Percentiles rank a stretch among this genome's conserved stretches.
phyloP scores from a whole-genome alignment of 2,329 filamentous ascomycete genomes.

The Bipolaris victoriae region DNA sequence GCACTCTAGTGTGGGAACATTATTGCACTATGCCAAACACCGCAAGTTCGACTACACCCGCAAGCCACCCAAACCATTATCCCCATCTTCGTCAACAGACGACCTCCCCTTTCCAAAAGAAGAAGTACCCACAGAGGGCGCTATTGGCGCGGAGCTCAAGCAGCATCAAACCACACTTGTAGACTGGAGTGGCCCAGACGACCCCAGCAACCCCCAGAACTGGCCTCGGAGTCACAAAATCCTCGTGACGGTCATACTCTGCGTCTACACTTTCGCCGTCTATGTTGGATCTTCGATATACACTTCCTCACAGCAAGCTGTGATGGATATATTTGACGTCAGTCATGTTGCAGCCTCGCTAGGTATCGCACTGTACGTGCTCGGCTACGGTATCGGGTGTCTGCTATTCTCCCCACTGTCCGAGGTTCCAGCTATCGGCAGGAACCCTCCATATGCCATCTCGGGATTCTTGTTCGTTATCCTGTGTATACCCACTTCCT shows the following conservation, averaged over 20 bases:
- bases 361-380: slow-evolving; percentile 66
- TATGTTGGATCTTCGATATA: slow-evolving; percentile 62
- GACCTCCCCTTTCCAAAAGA: slow-evolving; percentile 18
- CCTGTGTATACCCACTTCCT: slow-evolving; percentile 67
- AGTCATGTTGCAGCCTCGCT: slow-evolving; percentile 59
- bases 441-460: slow-evolving; percentile 70
- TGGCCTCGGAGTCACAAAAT: slow-evolving; percentile 42
- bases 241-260: slow-evolving; percentile 40
- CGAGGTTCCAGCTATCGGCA: slow-evolving; percentile 69
- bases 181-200: slow-evolving; percentile 49
- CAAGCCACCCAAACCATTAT: slow-evolving; percentile 19
- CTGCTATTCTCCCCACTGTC: slow-evolving; percentile 69
- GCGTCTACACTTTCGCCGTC: slow-evolving; percentile 65
- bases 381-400: slow-evolving; percentile 66
- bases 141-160: slow-evolving; percentile 26
- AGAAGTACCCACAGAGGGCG: slow-evolving; percentile 14
- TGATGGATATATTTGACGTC: slow-evolving; percentile 61
- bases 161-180: slow-evolving; percentile 40
- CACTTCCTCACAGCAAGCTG: slow-evolving; percentile 48
- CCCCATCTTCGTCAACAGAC: slow-evolving; percentile 27
- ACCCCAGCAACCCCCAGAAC: slow-evolving; percentile 47
- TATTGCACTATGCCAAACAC: slow-evolving; percentile 26
- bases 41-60: slow-evolving; percentile 32
- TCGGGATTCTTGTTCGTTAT: slow-evolving; percentile 72
- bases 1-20: slow-evolving; percentile 28